Conservation (phyloP, 1,139 yeast genomes). For the Petasospora fabianii region DNA sequence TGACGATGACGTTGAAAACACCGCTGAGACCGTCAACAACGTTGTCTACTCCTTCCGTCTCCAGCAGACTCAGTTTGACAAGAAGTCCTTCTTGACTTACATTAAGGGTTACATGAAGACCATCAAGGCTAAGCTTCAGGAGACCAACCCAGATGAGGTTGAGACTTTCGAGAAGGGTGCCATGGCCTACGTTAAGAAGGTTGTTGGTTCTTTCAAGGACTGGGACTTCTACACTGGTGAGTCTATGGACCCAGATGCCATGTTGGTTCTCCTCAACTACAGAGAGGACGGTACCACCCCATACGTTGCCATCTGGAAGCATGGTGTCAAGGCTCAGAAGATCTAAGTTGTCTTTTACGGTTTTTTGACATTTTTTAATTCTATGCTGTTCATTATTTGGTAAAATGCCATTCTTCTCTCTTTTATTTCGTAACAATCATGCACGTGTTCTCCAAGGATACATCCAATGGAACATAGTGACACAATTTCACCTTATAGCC, state of each 20-base stretch:
- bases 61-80: constrained; percentile 92
- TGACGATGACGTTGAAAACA: constrained; percentile 81
- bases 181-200: constrained; percentile 90
- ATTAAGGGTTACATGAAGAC: constrained; percentile 98
- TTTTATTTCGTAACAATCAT: constrained; percentile 33
- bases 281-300: constrained; percentile 99
- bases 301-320: constrained; percentile 97
- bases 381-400: neutral
- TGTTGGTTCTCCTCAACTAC: constrained; percentile 97
- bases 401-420: neutral
- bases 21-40: constrained; percentile 90
- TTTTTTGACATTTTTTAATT: neutral
- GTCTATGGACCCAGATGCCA: constrained; percentile 99
- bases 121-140: constrained; percentile 85
- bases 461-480: constrained; percentile 51
- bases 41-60: constrained; percentile 98
- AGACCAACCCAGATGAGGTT: constrained; percentile 81
- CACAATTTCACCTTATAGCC: constrained; percentile 46
- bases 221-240: constrained; percentile 99
- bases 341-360: constrained; percentile 47
- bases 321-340: constrained; percentile 88
- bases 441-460: constrained; percentile 73
- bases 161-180: constrained; percentile 96
- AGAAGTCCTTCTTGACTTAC: constrained; percentile 93
- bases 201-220: constrained; percentile 91